Conservation (phyloP, 768 basidiomycete genomes). For the Serendipita sp. region DNA sequence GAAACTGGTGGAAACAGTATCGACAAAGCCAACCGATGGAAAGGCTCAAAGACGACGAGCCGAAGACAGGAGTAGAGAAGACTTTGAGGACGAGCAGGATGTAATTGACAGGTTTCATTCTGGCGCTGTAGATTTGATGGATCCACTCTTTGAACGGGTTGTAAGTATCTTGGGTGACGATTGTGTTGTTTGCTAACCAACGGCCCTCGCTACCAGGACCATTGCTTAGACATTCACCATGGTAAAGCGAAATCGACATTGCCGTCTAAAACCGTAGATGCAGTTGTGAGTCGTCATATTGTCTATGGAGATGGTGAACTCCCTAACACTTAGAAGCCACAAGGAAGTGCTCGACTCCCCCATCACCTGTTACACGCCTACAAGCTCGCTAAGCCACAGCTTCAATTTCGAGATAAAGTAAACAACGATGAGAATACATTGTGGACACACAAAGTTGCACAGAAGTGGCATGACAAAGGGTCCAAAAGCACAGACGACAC, state of each 20-base stretch:
- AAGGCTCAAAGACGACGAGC: constrained; percentile 19
- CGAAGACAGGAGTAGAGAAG: constrained; percentile 26
- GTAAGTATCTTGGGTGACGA: constrained; percentile 26
- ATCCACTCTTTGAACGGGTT: constrained; percentile 68
- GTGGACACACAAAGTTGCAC: constrained; percentile 53
- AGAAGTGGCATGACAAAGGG: constrained; percentile 49
- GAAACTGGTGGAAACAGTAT: constrained; percentile 23
- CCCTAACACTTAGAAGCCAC: neutral
- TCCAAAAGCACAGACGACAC: constrained; percentile 15
- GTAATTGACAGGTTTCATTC: constrained; percentile 69
- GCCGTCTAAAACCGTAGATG: neutral
- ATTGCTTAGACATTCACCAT: constrained; percentile 59
- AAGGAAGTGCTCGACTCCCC: constrained; percentile 7
- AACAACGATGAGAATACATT: constrained; percentile 40
- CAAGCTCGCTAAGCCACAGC: constrained; percentile 67
- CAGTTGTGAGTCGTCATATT: too few species aligned
- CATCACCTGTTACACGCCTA: constrained; percentile 51
- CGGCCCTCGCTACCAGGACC: constrained; percentile 40
- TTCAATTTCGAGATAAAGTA: constrained; percentile 41
- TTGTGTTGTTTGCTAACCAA: neutral
- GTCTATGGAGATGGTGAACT: neutral
- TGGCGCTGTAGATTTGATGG: constrained; percentile 67
- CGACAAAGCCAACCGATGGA: constrained; percentile 11
- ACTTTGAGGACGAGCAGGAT: constrained; percentile 55
- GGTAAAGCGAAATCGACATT: constrained; percentile 43